Percentiles rank a stretch among this genome's conserved stretches.
Evolutionary conservation across 805 yeast species (phyloP).

Genomic region (Wickerhamomyces strasburgensis): DNA sequence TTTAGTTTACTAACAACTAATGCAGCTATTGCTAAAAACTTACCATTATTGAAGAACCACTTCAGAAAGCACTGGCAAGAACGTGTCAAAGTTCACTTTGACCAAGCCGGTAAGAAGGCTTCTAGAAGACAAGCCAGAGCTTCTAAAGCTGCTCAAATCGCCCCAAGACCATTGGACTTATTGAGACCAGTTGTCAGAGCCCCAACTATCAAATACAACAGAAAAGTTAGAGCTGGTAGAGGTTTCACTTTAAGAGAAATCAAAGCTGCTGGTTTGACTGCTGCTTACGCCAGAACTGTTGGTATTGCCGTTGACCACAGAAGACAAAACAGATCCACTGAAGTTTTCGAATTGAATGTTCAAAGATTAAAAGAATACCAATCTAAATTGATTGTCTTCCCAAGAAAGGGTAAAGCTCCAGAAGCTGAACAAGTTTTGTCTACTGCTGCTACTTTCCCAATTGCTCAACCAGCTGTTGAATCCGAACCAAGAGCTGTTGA

Average conservation of each 20-base stretch:
- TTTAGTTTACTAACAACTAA: slow-evolving; percentile 17
- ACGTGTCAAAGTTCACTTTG: slow-evolving; percentile 98
- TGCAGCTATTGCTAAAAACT: slow-evolving; percentile 95
- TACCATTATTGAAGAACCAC: slow-evolving; percentile 98
- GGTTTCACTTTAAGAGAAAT: slow-evolving; percentile 98
- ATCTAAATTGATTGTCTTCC: slow-evolving; percentile 93
- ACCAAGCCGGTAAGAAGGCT: slow-evolving; percentile 99
- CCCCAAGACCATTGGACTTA: slow-evolving; percentile 96
- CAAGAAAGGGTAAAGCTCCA: slow-evolving; percentile 80
- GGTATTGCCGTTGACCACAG: slow-evolving; percentile 99
- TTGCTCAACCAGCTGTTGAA: slow-evolving; percentile 71
- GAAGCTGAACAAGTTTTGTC: slow-evolving; percentile 75
- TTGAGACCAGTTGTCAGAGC: slow-evolving; percentile 98
- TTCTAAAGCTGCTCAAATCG: slow-evolving; percentile 87
- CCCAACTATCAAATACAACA: slow-evolving; percentile 98
- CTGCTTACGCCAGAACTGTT: slow-evolving; percentile 95
- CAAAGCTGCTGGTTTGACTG: slow-evolving; percentile 92
- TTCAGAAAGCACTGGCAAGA: slow-evolving; percentile 99
- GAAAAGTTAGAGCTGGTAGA: slow-evolving; percentile 99
- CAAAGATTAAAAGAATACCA: slow-evolving; percentile 95
- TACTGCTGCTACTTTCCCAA: slow-evolving; percentile 83
- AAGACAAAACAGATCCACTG: slow-evolving; percentile 97
- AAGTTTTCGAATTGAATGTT: slow-evolving; percentile 91
- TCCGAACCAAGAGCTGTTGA: slow-evolving; percentile 82
- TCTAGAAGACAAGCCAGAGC: slow-evolving; percentile 95